phyloP scores from a whole-genome alignment of 1,284 basidiomycete species.

The Mycena sp. region DNA sequence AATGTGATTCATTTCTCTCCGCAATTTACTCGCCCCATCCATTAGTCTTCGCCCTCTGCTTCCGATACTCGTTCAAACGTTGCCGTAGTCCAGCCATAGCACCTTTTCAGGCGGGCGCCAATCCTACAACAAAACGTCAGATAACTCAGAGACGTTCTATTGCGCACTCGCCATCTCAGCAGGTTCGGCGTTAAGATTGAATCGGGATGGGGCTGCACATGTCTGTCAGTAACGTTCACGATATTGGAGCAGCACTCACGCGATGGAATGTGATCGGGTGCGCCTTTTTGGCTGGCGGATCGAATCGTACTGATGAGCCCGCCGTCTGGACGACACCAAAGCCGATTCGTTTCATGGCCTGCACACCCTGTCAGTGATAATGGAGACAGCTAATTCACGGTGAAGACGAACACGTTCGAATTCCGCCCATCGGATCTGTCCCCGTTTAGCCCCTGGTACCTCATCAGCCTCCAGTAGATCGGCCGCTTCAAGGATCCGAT shows the following conservation, averaged over 20 bases:
- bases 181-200: slow-evolving; percentile 19
- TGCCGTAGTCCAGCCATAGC: slow-evolving; percentile 18
- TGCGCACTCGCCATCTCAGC: slow-evolving; percentile 22
- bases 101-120: slow-evolving; percentile 19
- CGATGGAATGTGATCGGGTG: slow-evolving; percentile 28
- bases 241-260: background rate
- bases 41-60: slow-evolving; percentile 8
- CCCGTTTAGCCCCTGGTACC: slow-evolving; percentile 10
- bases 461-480: slow-evolving; percentile 3
- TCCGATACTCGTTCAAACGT: slow-evolving; percentile 13
- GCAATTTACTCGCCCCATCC: no score
- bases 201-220: slow-evolving; percentile 26
- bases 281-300: slow-evolving; percentile 22
- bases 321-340: slow-evolving; percentile 28
- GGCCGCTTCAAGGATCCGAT: slow-evolving; percentile 18
- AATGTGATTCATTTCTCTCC: no score
- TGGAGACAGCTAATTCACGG: background rate
- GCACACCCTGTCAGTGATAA: no score
- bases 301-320: slow-evolving; percentile 27
- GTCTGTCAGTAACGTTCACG: background rate
- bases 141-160: background rate
- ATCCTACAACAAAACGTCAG: slow-evolving; percentile 5
- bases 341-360: slow-evolving; percentile 28
- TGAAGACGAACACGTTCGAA: slow-evolving; percentile 16
- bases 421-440: slow-evolving; percentile 29